Evolutionary conservation across 1,284 basidiomycete species (phyloP).

Genomic region (Coriolopsis trogii): DNA sequence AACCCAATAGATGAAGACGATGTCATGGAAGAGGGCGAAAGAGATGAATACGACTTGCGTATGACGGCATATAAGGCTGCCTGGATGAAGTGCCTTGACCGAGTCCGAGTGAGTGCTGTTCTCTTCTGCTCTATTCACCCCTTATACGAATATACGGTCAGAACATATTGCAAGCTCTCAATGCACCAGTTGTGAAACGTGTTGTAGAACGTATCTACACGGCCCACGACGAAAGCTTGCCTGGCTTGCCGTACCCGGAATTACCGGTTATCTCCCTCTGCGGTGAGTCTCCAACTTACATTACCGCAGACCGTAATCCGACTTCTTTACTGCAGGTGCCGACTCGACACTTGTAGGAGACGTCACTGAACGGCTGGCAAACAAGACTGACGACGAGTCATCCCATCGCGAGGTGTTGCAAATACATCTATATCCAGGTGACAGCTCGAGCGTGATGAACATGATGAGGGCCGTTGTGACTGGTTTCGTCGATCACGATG

Average conservation of each 20-base stretch:
- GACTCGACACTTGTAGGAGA: constrained; percentile 49
- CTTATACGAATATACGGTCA: constrained; percentile 15
- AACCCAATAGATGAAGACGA: not conserved
- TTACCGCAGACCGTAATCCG: not conserved
- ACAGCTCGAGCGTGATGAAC: constrained; percentile 54
- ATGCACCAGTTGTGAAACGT: constrained; percentile 30
- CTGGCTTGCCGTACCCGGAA: constrained; percentile 62
- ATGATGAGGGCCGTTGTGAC: constrained; percentile 60
- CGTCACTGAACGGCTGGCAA: constrained; percentile 42
- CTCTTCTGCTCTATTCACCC: no score
- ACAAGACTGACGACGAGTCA: constrained; percentile 19
- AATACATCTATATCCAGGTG: constrained; percentile 56
- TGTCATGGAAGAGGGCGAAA: constrained; percentile 17
- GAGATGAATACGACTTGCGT: constrained; percentile 34
- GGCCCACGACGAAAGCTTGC: constrained; percentile 34
- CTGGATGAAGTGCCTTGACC: constrained; percentile 36
- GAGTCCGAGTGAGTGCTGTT: constrained; percentile 34
- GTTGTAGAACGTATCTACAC: constrained; percentile 27
- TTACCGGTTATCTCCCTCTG: constrained; percentile 59
- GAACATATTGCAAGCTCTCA: constrained; percentile 23
- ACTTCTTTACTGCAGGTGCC: constrained; percentile 23
- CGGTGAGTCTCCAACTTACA: constrained; percentile 4
- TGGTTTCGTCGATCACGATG: constrained; percentile 47
- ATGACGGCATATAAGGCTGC: constrained; percentile 33
- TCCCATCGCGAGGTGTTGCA: not conserved